Evolutionary conservation across 2,329 filamentous ascomycete species (phyloP).

Genomic region (Decorospora gaudefroyi): DNA sequence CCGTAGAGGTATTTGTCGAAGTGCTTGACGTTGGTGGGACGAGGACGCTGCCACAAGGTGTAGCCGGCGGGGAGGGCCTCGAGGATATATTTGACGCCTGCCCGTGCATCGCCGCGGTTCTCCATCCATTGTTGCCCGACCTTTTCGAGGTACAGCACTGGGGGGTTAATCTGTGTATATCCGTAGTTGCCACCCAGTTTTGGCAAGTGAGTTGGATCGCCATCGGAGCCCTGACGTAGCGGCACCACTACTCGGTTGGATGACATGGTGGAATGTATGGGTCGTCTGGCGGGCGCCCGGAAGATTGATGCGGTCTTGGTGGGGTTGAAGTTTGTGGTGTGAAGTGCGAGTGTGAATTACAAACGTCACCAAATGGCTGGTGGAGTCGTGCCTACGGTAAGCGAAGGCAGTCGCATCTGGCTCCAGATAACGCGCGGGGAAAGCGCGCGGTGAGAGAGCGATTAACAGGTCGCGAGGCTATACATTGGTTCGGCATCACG

Average conservation of each 20-base stretch:
- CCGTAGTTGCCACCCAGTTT: conserved; percentile 6
- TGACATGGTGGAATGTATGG: conserved; percentile 4
- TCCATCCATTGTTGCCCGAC: conserved; percentile 57
- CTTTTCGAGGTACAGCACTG: conserved; percentile 53
- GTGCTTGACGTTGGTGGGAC: conserved; percentile 48
- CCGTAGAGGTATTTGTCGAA: conserved; percentile 62
- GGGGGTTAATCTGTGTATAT: conserved; percentile 48
- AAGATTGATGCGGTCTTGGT: too few relatives aligned
- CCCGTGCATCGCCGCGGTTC: conserved; percentile 44
- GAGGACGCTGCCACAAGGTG: conserved; percentile 55
- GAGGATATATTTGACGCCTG: conserved; percentile 54
- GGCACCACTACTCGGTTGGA: conserved; percentile 28
- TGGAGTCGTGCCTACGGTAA: conserved; percentile 2
- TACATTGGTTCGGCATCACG: too few relatives aligned
- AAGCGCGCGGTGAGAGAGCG: conserved; percentile 10
- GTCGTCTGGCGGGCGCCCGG: too few relatives aligned
- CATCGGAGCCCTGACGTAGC: conserved; percentile 40
- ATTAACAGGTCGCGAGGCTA: conserved; percentile 5
- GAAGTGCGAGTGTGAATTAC: background rate
- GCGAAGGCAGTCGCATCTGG: conserved; percentile 13
- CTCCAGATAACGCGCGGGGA: conserved; percentile 5
- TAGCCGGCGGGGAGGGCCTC: conserved; percentile 61
- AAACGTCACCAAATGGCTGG: conserved; percentile 4
- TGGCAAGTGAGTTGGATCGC: conserved; percentile 41
- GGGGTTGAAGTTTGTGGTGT: background rate